phyloP scores from a whole-genome alignment of 129 eudicot genomes.

The Ambrosia artemisiifolia region DNA sequence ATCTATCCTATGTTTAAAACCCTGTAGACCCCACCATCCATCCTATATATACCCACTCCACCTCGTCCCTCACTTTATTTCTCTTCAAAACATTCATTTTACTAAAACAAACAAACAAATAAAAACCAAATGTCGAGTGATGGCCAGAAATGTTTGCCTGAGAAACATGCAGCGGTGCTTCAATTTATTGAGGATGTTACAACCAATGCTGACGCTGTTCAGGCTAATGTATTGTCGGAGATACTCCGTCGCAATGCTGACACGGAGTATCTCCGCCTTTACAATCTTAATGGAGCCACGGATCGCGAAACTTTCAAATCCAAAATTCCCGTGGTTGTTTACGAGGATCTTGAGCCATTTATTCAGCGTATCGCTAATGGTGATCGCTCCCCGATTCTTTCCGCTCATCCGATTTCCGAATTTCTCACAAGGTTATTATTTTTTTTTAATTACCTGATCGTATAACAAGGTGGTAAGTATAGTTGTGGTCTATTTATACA shows the following conservation, averaged over 20 bases:
- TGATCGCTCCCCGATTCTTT: conserved; percentile 42
- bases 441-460: no score
- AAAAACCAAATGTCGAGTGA: conserved; percentile 46
- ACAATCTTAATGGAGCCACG: conserved; percentile 49
- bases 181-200: conserved; percentile 76
- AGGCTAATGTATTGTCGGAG: conserved; percentile 54
- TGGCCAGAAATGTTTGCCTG: conserved; percentile 34
- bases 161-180: conserved; percentile 61
- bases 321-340: conserved; percentile 56
- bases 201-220: conserved; percentile 50
- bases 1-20: conserved; percentile 17
- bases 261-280: conserved; percentile 55
- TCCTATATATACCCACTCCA: conserved; percentile 31
- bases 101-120: background rate
- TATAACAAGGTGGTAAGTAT: no score
- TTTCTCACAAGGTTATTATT: conserved; percentile 36
- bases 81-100: background rate
- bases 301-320: conserved; percentile 62
- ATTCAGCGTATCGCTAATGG: conserved; percentile 79
- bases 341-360: conserved; percentile 76
- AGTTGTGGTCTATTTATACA: no score
- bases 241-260: conserved; percentile 57
- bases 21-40: conserved; percentile 19
- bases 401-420: conserved; percentile 48
- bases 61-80: background rate